Evolutionary conservation across 164 flowering plant species (phyloP).

Genomic region (Berberis thunbergii): DNA sequence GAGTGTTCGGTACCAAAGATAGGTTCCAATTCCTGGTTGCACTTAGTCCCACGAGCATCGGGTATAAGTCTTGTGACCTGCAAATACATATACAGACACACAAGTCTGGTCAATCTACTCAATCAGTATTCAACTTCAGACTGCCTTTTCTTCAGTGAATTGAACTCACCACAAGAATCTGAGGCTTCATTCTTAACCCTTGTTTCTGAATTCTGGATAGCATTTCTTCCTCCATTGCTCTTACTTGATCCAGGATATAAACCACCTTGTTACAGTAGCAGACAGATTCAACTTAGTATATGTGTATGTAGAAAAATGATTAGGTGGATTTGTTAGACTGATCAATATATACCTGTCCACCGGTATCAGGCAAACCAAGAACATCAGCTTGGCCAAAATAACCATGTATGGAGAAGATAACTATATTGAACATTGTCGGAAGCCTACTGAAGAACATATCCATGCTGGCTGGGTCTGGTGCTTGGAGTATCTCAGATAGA

Average conservation of each 20-base stretch:
- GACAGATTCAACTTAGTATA: not conserved
- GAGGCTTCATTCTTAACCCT: slow-evolving; percentile 71
- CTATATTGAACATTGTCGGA: slow-evolving; percentile 68
- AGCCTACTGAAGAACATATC: slow-evolving; percentile 61
- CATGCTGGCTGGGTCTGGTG: slow-evolving; percentile 69
- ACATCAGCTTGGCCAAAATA: slow-evolving; percentile 91
- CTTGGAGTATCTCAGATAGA: slow-evolving; percentile 68
- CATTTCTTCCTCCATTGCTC: slow-evolving; percentile 82
- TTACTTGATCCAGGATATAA: slow-evolving; percentile 95
- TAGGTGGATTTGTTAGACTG: not conserved
- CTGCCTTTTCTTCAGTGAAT: not conserved
- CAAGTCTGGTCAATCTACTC: not conserved
- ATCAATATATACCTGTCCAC: slow-evolving; percentile 68
- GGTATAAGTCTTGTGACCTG: slow-evolving; percentile 94
- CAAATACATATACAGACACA: not conserved
- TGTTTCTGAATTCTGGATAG: slow-evolving; percentile 71
- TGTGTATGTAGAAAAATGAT: not conserved
- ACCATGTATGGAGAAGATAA: slow-evolving; percentile 86
- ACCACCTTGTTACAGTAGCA: slow-evolving; percentile 47
- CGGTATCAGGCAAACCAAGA: slow-evolving; percentile 96
- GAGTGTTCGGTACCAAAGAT: slow-evolving; percentile 60
- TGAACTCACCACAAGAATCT: slow-evolving; percentile 72
- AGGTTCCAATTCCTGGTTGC: slow-evolving; percentile 76
- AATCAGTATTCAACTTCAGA: not conserved
- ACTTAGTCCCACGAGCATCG: slow-evolving; percentile 77